A percentile compares a stretch with the other conserved stretches of the same genome.
These are phyloP conservation scores for Fusarium coffeatum DNA, from an alignment of 2,329 filamentous ascomycete genomes.

Conservation along the genomic window DNA sequence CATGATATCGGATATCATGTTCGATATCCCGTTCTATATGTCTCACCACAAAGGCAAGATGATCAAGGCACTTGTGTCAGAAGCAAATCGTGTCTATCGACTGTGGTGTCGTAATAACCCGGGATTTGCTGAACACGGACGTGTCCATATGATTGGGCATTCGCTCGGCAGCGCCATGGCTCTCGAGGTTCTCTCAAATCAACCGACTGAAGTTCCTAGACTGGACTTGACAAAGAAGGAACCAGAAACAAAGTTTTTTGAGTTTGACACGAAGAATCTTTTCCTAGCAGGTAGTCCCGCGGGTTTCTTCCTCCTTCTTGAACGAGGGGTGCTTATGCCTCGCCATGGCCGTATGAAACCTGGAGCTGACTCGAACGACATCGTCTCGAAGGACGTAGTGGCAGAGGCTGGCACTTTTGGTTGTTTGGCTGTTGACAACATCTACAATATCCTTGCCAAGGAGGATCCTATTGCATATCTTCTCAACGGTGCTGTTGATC, in stretches of 20 bases:
- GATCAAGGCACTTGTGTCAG: slow-evolving; percentile 86
- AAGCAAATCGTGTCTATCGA: slow-evolving; percentile 95
- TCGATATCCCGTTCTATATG: slow-evolving; percentile 97
- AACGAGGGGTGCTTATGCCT: slow-evolving; percentile 77
- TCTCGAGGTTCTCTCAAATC: slow-evolving; percentile 87
- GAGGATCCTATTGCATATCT: slow-evolving; percentile 87
- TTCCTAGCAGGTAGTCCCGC: slow-evolving; percentile 92
- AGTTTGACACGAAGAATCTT: slow-evolving; percentile 90
- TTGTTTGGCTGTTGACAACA: slow-evolving; percentile 92
- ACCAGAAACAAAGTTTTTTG: slow-evolving; percentile 72
- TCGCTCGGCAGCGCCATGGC: slow-evolving; percentile 96
- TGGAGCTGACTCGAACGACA: slow-evolving; percentile 74
- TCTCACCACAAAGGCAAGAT: slow-evolving; percentile 96
- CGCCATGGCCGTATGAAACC: slow-evolving; percentile 81
- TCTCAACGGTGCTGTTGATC: slow-evolving; percentile 90
- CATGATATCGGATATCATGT: slow-evolving; percentile 97
- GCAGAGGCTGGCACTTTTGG: slow-evolving; percentile 85
- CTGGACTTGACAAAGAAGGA: slow-evolving; percentile 57
- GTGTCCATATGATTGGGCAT: slow-evolving; percentile 92
- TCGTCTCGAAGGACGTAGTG: slow-evolving; percentile 69
- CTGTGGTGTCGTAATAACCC: slow-evolving; percentile 96
- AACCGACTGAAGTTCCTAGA: slow-evolving; percentile 77
- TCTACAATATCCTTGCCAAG: slow-evolving; percentile 88
- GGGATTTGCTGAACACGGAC: slow-evolving; percentile 81
- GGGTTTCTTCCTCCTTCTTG: slow-evolving; percentile 91